Base-by-base conservation (phyloP, 1,139 yeast species). In the Pichia sp. region DNA sequence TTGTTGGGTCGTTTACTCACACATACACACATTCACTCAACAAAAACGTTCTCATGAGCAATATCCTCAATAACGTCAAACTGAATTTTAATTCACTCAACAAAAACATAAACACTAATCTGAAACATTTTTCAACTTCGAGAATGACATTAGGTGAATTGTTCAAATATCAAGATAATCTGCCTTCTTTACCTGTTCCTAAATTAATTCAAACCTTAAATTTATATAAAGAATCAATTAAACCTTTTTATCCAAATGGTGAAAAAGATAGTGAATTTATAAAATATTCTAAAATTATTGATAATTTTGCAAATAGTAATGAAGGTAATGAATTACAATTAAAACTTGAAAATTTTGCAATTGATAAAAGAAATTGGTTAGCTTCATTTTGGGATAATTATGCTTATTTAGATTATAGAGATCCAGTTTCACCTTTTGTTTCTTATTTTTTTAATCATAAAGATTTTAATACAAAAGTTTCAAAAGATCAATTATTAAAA, bases 371-470 rank as follows among this genome's bases (percentile, higher is more conserved):
- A 60, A 91, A 91, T 64, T 91, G 98, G 98, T 74, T 91, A 57
- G 78, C 86, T 41, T 83, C 78, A 48, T 87, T 83, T 73, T 91
- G 98, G 98, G 95, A 89, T 62, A 85, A 85, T 56, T 87, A 83
- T 54, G 95, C 96, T 25, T 91, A 91, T 64, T 69, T 91, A 70
- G 79, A 85, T 31, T 88, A 87, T 66, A 76, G 94, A 53, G 97
- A 87, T 62, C 95, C 97, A 0, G 86, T 91, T 20, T 87, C 86
- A 25, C 97, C 97, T 14, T 88, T 80, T 60, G 96, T 87, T 31
- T 85, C 95, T 11, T 91, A 91, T 67, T 91, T 88, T 56, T 89
- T 78, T 65, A 75, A 82, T 41, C 96, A 89, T 69, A 80, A 78
- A 62, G 91, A 85, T 55, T 64, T 72, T 29, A 74, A 76, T 48